A percentile compares a stretch with the other conserved stretches of the same genome.
Evolutionary conservation across 1,139 yeast species (phyloP).

Genomic region (Taphrina betulina): DNA sequence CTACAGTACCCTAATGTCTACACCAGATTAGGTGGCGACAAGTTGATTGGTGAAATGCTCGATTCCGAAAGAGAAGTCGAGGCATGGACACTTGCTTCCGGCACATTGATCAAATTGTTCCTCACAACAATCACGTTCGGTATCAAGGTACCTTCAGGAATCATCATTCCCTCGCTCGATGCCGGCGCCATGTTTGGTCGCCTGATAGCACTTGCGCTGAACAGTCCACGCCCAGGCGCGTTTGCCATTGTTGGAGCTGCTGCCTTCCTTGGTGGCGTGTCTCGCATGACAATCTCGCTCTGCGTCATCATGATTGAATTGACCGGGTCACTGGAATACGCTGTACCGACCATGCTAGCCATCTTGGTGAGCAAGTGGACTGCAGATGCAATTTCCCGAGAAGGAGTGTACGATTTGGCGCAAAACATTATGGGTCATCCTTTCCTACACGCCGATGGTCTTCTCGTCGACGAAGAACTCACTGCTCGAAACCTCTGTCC

Average conservation of each 20-base stretch:
- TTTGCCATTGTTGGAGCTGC: conserved; percentile 68
- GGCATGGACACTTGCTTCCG: conserved; percentile 46
- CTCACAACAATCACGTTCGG: conserved; percentile 61
- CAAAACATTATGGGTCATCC: conserved; percentile 30
- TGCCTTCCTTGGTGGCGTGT: conserved; percentile 67
- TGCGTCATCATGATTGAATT: conserved; percentile 57
- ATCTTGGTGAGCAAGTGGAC: conserved; percentile 35
- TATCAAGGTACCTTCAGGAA: conserved; percentile 62
- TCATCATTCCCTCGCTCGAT: conserved; percentile 69
- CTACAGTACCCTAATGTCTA: conserved; percentile 56
- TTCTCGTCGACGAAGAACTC: conserved; percentile 9
- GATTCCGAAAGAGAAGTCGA: conserved; percentile 60
- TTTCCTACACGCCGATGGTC: conserved; percentile 14
- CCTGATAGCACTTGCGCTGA: conserved; percentile 53
- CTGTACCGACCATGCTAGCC: conserved; percentile 40
- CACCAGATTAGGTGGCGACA: conserved; percentile 57
- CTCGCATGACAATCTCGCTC: conserved; percentile 62
- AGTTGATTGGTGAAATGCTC: conserved; percentile 55
- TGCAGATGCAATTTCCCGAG: conserved; percentile 32
- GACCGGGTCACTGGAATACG: conserved; percentile 62
- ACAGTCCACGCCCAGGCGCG: conserved; percentile 53
- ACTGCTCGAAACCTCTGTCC: conserved; percentile 20
- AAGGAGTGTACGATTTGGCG: conserved; percentile 33
- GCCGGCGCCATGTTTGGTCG: conserved; percentile 66
- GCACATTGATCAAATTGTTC: conserved; percentile 51